Base-by-base conservation (phyloP, 2,329 filamentous ascomycete species). In the Epichloe baconii region DNA sequence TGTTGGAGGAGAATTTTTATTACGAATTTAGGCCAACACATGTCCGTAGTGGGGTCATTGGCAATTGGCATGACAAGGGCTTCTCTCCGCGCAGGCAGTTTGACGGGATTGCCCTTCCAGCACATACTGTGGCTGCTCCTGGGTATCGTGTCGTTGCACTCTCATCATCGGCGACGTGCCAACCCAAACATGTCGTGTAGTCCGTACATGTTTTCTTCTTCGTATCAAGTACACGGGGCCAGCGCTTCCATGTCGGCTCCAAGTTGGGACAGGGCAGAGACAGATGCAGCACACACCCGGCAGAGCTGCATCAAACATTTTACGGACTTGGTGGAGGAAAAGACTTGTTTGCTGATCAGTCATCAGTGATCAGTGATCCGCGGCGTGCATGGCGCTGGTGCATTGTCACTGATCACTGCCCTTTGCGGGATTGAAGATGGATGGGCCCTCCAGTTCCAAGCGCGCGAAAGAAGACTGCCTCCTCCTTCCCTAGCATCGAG, bases 301-400 rank as follows among this genome's bases (percentile, higher is more conserved):
- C 23, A 14, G 41, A 49, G 19, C n/a, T 11, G 15, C 26, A 38
- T 19, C 12, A 19, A 17, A 34, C 23, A 23, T 21, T 4, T 5
- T 23, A 26, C 23, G 6, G 23, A 26, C 23, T 26, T 8, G 3
- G 5, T 11, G 34, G 42, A 36, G 42, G 43, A 47, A 42, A 41
- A 19, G 19, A 44, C 26, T 51, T 51, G 49, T 46, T 47, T 51
- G 49, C 42, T 43, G 36, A 42, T 47, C 17, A 17, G 17, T 17
- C 17, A 17, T 17, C 36, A 21, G 43, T 43, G 17, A 42, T 47
- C 23, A 21, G 36, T 42, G 44, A 35, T 42, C 37, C 37, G 49
- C 44, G 37, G 49, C 23, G 23, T 21, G 40, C 40, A 44, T 36
- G 14, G n/a, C 35, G 26, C 40, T 36, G 31, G 31, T 31, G 17